A percentile compares a stretch with the other conserved stretches of the same genome.
Conservation (phyloP, 1,284 basidiomycete species). For the Lignosus rhinocerotis region DNA sequence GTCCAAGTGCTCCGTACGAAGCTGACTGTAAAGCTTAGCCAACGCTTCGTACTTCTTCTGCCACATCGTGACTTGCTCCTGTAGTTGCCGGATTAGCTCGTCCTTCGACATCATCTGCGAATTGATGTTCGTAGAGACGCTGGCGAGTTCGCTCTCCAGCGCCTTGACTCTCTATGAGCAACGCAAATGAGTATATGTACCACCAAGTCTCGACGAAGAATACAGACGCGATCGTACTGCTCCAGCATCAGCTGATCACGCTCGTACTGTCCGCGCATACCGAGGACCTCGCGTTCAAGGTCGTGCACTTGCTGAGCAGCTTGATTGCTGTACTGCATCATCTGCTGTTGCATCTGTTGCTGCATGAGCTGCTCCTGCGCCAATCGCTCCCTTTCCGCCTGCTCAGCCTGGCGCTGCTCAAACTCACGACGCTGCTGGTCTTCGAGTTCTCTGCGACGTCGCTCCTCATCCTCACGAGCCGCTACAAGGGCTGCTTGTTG, state of each 20-base stretch:
- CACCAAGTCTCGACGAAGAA: background rate
- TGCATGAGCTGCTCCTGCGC: slow-evolving; percentile 88
- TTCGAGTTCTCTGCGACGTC: slow-evolving; percentile 75
- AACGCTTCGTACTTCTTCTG: slow-evolving; percentile 99
- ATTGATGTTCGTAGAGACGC: slow-evolving; percentile 78
- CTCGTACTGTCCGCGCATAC: slow-evolving; percentile 96
- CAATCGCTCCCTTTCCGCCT: slow-evolving; percentile 85
- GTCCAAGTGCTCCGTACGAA: slow-evolving; percentile 96
- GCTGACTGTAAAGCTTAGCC: slow-evolving; percentile 97
- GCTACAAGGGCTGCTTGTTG: slow-evolving; percentile 85
- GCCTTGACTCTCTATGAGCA: slow-evolving; percentile 85
- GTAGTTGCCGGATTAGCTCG: slow-evolving; percentile 92
- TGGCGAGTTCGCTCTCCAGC: slow-evolving; percentile 87
- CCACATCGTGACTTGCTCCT: slow-evolving; percentile 97
- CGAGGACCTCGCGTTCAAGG: slow-evolving; percentile 88
- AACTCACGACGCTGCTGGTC: slow-evolving; percentile 87
- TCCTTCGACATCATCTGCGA: slow-evolving; percentile 94
- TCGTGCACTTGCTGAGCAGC: slow-evolving; percentile 72
- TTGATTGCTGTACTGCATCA: slow-evolving; percentile 75
- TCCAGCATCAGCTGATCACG: slow-evolving; percentile 97
- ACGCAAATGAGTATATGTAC: background rate
- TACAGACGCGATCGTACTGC: slow-evolving; percentile 90
- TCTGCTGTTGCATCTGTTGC: slow-evolving; percentile 78
- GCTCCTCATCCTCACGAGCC: slow-evolving; percentile 84
- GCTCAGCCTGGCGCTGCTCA: slow-evolving; percentile 86